phyloP scores from a whole-genome alignment of 768 basidiomycete species.

The Rhizopogon sp. region DNA sequence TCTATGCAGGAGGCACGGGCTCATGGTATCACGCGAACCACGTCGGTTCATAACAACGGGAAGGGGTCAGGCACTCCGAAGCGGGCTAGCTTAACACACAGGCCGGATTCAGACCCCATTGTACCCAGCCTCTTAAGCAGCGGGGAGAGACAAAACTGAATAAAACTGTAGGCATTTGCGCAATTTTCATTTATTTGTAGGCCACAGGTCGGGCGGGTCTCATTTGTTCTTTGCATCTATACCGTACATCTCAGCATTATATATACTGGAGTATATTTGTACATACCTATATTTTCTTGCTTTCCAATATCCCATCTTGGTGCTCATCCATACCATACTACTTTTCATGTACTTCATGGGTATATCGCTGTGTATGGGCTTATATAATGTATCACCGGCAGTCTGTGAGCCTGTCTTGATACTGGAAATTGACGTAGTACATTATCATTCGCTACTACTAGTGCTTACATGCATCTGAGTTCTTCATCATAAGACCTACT shows the following conservation, averaged over 20 bases:
- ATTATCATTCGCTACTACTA: neutral
- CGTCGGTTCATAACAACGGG: neutral
- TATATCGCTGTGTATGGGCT: too few species aligned
- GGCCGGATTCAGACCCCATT: neutral
- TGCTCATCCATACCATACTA: too few species aligned
- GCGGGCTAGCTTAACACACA: neutral
- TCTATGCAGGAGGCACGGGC: neutral
- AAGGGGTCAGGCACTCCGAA: neutral
- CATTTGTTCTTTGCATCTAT: neutral
- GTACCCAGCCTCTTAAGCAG: neutral
- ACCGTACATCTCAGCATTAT: neutral
- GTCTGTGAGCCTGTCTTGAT: too few species aligned
- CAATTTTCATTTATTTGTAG: neutral
- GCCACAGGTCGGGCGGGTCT: neutral
- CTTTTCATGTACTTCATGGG: too few species aligned
- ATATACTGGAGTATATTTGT: neutral
- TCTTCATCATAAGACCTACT: neutral
- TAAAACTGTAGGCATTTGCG: neutral
- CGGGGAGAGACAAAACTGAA: neutral
- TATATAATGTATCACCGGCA: too few species aligned
- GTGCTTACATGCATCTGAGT: neutral
- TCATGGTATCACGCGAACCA: neutral
- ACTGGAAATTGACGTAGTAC: too few species aligned
- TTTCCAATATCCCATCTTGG: neutral
- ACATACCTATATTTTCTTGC: neutral